Evolutionary conservation across 495 filamentous ascomycete genomes (phyloP).

Genomic region (Letharia columbiana): DNA sequence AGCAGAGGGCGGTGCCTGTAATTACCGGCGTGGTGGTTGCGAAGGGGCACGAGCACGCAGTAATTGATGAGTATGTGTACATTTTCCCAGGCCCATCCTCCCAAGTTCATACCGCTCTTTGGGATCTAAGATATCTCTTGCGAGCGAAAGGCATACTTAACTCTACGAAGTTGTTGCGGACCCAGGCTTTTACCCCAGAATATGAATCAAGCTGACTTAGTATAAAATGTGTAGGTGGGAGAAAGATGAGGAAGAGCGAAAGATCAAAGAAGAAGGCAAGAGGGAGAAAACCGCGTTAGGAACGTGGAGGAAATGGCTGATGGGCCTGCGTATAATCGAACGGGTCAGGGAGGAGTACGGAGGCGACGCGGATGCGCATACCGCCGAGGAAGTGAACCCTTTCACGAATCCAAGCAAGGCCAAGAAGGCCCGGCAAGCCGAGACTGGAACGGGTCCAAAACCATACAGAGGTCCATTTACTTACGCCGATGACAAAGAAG

Average conservation of each 20-base stretch:
- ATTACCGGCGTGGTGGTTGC: slow-evolving; percentile 87
- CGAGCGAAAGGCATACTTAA: background rate
- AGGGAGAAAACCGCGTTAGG: slow-evolving; percentile 62
- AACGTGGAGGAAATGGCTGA: slow-evolving; percentile 79
- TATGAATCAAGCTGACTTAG: background rate
- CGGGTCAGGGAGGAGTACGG: slow-evolving; percentile 75
- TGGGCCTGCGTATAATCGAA: slow-evolving; percentile 74
- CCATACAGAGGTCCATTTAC: slow-evolving; percentile 11
- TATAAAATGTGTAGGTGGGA: slow-evolving; percentile 44
- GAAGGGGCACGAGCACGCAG: slow-evolving; percentile 59
- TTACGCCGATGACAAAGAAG: slow-evolving; percentile 29
- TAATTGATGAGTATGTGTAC: slow-evolving; percentile 50
- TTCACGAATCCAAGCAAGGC: slow-evolving; percentile 32
- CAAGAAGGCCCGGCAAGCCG: slow-evolving; percentile 15
- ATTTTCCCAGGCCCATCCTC: background rate
- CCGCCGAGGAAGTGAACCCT: slow-evolving; percentile 38
- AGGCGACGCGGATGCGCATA: slow-evolving; percentile 31
- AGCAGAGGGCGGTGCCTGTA: slow-evolving; percentile 84
- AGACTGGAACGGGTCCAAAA: slow-evolving; percentile 9
- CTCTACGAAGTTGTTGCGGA: background rate
- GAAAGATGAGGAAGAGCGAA: slow-evolving; percentile 70
- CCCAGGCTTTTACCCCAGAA: background rate
- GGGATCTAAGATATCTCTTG: background rate
- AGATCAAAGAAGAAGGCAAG: slow-evolving; percentile 73
- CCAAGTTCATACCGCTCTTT: background rate